Evolutionary conservation across 2,329 filamentous ascomycete genomes (phyloP).

Genomic region (Botrytis fabae): DNA sequence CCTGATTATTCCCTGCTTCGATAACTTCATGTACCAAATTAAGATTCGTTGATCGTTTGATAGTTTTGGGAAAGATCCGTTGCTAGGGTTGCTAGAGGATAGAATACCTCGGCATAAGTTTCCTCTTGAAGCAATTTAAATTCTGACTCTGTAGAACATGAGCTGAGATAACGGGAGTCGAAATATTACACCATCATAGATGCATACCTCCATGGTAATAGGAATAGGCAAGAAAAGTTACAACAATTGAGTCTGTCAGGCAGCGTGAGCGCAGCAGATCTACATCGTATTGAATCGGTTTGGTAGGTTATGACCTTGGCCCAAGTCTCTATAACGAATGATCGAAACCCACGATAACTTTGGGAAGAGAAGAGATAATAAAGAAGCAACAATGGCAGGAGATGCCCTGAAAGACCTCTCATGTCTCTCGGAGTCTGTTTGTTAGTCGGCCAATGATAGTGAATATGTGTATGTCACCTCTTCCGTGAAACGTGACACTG

Average conservation of each 20-base stretch:
- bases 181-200: neutral
- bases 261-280: constrained; percentile 9
- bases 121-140: neutral
- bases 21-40: neutral
- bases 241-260: constrained; percentile 6
- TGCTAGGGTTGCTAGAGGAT: constrained; percentile 7
- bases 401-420: constrained; percentile 17
- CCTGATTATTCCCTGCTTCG: constrained; percentile 19
- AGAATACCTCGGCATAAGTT: constrained; percentile 14
- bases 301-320: constrained; percentile 21
- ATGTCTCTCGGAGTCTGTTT: neutral
- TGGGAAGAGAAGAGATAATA: neutral
- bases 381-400: constrained; percentile 17
- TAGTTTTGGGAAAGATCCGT: constrained; percentile 10
- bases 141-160: constrained; percentile 2
- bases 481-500: constrained; percentile 15
- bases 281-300: constrained; percentile 16
- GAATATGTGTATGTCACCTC: constrained; percentile 3
- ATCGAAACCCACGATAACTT: constrained; percentile 21
- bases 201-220: constrained; percentile 1
- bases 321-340: constrained; percentile 13
- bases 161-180: neutral
- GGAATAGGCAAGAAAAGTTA: constrained; percentile 9
- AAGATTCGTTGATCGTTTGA: neutral
- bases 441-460: constrained; percentile 14